These are phyloP conservation scores for Haberlea rhodopensis DNA, from an alignment of 257 asterid species.

Conservation along the genomic window DNA sequence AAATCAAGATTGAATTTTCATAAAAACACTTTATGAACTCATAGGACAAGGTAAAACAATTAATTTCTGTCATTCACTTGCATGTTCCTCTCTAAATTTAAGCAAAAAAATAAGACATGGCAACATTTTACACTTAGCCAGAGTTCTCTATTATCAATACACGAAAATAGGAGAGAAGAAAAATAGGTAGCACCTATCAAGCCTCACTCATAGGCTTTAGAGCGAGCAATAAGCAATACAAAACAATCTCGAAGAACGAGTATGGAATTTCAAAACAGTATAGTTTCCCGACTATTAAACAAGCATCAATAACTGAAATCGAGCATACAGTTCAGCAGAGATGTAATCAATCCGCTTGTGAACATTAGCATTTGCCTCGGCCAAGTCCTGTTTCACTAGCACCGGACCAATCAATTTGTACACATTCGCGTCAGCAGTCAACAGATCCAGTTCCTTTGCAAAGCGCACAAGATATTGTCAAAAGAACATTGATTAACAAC, in stretches of 20 bases:
- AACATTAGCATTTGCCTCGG: conserved; percentile 94
- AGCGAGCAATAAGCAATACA: conserved; percentile 13
- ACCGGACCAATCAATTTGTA: conserved; percentile 93
- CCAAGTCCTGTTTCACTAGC: conserved; percentile 94
- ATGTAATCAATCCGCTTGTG: conserved; percentile 93
- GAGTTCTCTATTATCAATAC: neutral
- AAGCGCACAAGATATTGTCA: neutral
- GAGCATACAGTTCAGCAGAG: conserved; percentile 80
- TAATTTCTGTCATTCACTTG: neutral
- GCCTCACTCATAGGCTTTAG: neutral
- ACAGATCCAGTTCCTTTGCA: conserved; percentile 78
- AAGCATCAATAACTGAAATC: conserved; percentile 11
- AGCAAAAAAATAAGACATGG: too few relatives aligned
- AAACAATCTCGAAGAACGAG: conserved; percentile 3
- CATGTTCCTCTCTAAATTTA: neutral
- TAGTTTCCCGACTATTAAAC: neutral
- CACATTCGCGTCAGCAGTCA: conserved; percentile 88
- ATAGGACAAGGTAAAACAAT: too few relatives aligned
- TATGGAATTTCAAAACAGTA: neutral
- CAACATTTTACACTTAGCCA: neutral
- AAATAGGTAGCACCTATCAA: neutral
- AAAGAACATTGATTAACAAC: neutral
- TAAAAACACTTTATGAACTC: neutral
- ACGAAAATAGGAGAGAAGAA: neutral
- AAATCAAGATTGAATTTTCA: neutral